phyloP scores from a whole-genome alignment of 129 eudicot species.

The Flaveria linearis region DNA sequence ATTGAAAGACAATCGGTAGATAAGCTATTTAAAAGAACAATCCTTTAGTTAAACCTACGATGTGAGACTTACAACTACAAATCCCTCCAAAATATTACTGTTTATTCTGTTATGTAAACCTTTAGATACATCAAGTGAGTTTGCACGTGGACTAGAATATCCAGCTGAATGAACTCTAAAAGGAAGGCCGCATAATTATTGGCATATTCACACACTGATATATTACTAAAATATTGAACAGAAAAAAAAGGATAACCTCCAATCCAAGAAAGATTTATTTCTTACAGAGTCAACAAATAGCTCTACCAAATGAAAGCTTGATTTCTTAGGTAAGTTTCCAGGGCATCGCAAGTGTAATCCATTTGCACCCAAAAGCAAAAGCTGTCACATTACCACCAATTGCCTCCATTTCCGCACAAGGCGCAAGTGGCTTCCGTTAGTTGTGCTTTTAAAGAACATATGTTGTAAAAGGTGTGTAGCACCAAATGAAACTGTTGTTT shows the following conservation, averaged over 20 bases:
- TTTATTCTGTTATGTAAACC: conserved; percentile 55
- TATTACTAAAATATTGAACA: not conserved
- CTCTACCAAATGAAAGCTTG: conserved; percentile 89
- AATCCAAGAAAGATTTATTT: conserved; percentile 83
- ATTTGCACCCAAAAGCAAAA: conserved; percentile 84
- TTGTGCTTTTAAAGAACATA: conserved; percentile 89
- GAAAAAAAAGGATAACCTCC: conserved; percentile 51
- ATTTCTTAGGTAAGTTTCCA: conserved; percentile 68
- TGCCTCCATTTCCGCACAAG: conserved; percentile 85
- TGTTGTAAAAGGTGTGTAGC: conserved; percentile 84
- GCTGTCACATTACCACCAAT: conserved; percentile 80
- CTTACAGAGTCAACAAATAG: conserved; percentile 78
- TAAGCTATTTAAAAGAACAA: too few relatives aligned
- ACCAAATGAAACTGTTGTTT: conserved; percentile 61
- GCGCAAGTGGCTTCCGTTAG: conserved; percentile 77
- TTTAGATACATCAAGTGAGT: conserved; percentile 75
- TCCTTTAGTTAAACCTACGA: not conserved
- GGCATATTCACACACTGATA: conserved; percentile 41
- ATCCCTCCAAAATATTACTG: conserved; percentile 64
- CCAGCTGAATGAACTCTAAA: conserved; percentile 88
- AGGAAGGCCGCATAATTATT: conserved; percentile 74
- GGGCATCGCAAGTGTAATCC: conserved; percentile 74
- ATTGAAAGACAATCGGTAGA: not conserved
- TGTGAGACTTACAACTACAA: conserved; percentile 74
- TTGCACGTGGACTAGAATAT: conserved; percentile 67